These are phyloP conservation scores for Solanum appendiculatum DNA, from an alignment of 257 asterid species.

Conservation along the genomic window DNA sequence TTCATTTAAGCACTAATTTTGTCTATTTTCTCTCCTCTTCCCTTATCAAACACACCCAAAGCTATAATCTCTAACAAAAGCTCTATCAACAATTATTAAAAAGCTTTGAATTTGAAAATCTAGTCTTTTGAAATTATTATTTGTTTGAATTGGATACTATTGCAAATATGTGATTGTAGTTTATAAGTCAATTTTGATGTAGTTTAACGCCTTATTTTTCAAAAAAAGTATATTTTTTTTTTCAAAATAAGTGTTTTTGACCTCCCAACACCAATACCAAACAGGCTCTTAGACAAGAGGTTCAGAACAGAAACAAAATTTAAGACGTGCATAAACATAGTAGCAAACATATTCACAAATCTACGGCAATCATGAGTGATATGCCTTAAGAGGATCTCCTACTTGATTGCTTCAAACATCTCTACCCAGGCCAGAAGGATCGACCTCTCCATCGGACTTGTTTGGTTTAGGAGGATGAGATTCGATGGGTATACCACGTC, in stretches of 20 bases:
- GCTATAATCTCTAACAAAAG: not conserved
- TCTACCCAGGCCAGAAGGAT: slow-evolving; percentile 48
- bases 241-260: too few relatives aligned
- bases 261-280: too few relatives aligned
- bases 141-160: too few relatives aligned
- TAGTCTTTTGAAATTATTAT: too few relatives aligned
- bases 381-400: not conserved
- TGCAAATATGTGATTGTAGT: too few relatives aligned
- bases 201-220: too few relatives aligned
- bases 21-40: not conserved
- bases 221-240: too few relatives aligned
- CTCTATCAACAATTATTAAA: not conserved
- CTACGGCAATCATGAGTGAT: not conserved
- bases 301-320: not conserved
- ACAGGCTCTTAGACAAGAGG: not conserved
- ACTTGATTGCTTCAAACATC: slow-evolving; percentile 39
- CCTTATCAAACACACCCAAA: not conserved
- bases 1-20: too few relatives aligned
- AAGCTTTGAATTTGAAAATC: not conserved
- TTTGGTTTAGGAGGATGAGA: slow-evolving; percentile 11
- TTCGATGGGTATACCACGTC: slow-evolving; percentile 32
- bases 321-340: not conserved
- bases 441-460: slow-evolving; percentile 41
- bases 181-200: too few relatives aligned
- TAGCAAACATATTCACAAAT: not conserved